These are phyloP conservation scores for Rhizophagus clarus DNA, from an alignment of 192 early-diverging fungal species.

Conservation along the genomic window DNA sequence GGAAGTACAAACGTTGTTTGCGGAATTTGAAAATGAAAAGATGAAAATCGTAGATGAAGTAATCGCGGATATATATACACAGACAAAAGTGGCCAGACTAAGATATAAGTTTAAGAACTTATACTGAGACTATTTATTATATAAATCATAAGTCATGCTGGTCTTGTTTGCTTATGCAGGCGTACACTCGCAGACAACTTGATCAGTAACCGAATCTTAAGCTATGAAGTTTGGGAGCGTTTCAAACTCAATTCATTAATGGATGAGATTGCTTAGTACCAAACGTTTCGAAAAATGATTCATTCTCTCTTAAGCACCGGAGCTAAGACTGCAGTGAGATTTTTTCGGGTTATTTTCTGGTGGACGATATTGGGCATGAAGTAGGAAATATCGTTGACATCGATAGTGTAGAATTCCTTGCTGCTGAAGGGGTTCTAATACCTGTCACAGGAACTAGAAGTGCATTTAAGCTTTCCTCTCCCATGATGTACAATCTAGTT, in stretches of 20 bases:
- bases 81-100: not conserved
- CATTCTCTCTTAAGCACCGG: too few relatives aligned
- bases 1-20: not conserved
- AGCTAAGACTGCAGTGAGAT: too few relatives aligned
- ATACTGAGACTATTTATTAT: too few relatives aligned
- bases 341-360: not conserved
- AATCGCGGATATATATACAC: not conserved
- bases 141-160: too few relatives aligned
- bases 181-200: not conserved
- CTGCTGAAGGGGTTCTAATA: conserved; percentile 24
- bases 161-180: not conserved
- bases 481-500: conserved; percentile 11
- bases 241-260: too few relatives aligned
- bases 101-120: too few relatives aligned
- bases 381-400: not conserved
- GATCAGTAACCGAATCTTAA: too few relatives aligned
- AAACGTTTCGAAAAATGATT: too few relatives aligned
- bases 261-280: too few relatives aligned
- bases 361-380: not conserved
- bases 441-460: not conserved
- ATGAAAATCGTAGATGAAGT: not conserved
- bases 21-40: not conserved
- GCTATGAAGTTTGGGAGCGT: too few relatives aligned
- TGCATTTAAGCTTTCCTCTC: conserved; percentile 32
- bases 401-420: conserved; percentile 1